phyloP scores from a whole-genome alignment of 352 stramenopile genomes.

The Pythium dissimile region DNA sequence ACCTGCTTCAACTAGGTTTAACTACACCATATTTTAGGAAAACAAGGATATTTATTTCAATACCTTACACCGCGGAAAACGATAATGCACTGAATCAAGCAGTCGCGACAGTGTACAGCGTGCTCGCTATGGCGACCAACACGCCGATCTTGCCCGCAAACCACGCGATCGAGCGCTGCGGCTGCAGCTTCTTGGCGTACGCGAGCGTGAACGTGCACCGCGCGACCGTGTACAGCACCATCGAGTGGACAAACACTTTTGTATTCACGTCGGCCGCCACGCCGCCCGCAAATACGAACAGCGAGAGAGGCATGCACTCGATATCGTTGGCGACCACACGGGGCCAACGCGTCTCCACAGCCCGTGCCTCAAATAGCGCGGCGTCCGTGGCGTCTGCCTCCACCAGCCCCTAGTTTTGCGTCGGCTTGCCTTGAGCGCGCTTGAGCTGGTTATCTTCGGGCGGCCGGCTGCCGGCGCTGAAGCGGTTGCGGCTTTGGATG shows the following conservation, averaged over 20 bases:
- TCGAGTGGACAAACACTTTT: conserved; percentile 14
- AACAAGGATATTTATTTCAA: too few species aligned
- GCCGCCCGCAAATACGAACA: conserved; percentile 37
- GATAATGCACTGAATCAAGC: too few species aligned
- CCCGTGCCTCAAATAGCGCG: conserved; percentile 21
- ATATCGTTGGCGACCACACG: conserved; percentile 55
- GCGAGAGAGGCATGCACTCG: conserved; percentile 44
- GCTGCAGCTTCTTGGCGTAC: conserved; percentile 42
- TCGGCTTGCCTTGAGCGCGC: conserved; percentile 12
- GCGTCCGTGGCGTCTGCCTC: conserved; percentile 25
- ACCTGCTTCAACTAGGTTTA: too few species aligned
- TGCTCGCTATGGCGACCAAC: not conserved
- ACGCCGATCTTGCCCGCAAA: conserved; percentile 1
- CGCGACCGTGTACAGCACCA: conserved; percentile 34
- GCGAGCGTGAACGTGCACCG: conserved; percentile 38
- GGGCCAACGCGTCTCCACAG: conserved; percentile 36
- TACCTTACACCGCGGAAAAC: too few species aligned
- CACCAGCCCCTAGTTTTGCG: conserved; percentile 33
- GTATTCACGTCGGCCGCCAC: conserved; percentile 21
- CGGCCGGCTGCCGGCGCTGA: conserved; percentile 26
- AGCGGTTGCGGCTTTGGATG: conserved; percentile 31
- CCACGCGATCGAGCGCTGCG: conserved; percentile 33
- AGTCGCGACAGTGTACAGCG: too few species aligned
- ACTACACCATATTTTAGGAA: too few species aligned
- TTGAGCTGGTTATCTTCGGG: conserved; percentile 26